Evolutionary conservation across 78 protist species (phyloP), one percentile per base, ranked within the genome.

Genomic region (Goniomonas avonlea): DNA sequence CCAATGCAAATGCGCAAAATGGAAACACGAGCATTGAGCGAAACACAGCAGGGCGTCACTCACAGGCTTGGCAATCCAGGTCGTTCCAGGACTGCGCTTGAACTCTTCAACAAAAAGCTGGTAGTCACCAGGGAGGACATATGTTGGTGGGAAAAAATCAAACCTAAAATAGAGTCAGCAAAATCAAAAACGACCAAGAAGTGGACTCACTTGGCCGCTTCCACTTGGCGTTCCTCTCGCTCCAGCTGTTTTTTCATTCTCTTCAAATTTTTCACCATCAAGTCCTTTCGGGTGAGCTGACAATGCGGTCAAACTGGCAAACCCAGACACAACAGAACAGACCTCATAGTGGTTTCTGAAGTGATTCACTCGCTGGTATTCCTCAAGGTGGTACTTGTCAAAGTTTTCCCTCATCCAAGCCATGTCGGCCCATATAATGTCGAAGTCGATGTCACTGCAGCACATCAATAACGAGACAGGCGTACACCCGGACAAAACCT

Each of bases 11-110:
- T n/a, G n/a, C n/a, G n/a, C n/a, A 50, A 50, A 50, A 50, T 50
- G 21, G 58, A 50, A 50, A 50, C 21, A 50, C 21, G 21, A 50
- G 21, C 21, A 50, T 50, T 23, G 21, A 23, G 58, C 58, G 58
- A 50, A 50, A n/a, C n/a, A n/a, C n/a, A n/a, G 32, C 32, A 11
- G 23, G 68, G 50, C 11, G 50, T 8, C n/a, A 8, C 50, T 8
- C n/a, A 43, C 50, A 8, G 95, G 95, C 75, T 91, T 88, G 77
- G 89, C 2, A 29, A 91, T 91, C 94, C 94, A 91, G 43, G 74
- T 29, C 17, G 20, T 15, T 29, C n/a, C 0, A 0, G 86, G 86
- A 25, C 13, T 7, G 5, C 43, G 5, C 40, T 71, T 70, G 73
- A 47, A 88, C 60, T 78, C 90, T 32, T 87, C 94, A 3, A 76